Conservation (phyloP, 768 basidiomycete species). For the Leucosporidium yakuticum region DNA sequence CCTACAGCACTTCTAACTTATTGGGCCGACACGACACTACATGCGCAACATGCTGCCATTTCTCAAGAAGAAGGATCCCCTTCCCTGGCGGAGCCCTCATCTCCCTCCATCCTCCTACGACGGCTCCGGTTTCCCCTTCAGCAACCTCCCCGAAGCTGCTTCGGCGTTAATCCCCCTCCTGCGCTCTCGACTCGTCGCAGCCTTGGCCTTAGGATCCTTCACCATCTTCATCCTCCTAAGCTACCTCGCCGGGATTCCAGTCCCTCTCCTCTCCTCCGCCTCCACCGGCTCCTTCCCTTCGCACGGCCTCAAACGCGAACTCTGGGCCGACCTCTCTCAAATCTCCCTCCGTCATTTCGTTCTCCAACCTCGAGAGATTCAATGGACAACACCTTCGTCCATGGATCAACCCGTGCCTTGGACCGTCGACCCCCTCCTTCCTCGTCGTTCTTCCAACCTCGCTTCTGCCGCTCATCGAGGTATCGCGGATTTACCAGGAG, state of each 20-base stretch:
- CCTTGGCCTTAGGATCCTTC: slow-evolving; percentile 4
- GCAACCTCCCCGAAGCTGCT: neutral
- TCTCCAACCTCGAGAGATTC: slow-evolving; percentile 15
- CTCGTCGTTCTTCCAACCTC: neutral
- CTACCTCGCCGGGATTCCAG: neutral
- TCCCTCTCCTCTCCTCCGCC: neutral
- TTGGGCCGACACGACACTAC: no score
- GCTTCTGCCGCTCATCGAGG: neutral
- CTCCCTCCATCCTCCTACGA: no score
- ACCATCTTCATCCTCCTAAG: slow-evolving; percentile 13
- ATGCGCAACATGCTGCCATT: no score
- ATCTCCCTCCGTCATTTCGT: slow-evolving; percentile 17
- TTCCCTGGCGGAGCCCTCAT: no score
- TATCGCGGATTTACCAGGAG: neutral
- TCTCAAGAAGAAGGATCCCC: no score
- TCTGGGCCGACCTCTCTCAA: slow-evolving; percentile 12
- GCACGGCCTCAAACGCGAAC: slow-evolving; percentile 5
- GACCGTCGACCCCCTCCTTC: slow-evolving; percentile 3
- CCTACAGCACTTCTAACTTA: no score
- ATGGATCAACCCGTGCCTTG: slow-evolving; percentile 17
- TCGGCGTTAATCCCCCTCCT: neutral
- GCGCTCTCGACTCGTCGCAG: neutral
- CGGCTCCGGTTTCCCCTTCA: no score
- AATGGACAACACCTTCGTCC: neutral
- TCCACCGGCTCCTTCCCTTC: neutral